Conservation (phyloP, 805 yeast genomes). For the Zygoascus flipseniorum region DNA sequence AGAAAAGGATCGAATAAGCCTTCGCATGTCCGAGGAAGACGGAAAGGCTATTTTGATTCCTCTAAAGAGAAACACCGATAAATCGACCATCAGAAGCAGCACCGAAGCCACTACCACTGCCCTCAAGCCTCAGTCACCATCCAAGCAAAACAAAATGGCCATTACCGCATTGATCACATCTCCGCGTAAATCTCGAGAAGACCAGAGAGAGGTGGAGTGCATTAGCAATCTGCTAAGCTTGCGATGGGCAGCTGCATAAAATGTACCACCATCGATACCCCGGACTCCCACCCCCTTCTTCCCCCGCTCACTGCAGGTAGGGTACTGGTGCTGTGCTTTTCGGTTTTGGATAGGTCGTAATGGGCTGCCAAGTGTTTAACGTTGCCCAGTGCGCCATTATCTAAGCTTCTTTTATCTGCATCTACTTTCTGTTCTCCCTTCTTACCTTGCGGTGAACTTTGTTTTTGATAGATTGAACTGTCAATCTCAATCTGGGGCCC, state of each 20-base stretch:
- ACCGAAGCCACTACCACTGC: neutral
- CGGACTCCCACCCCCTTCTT: too few species aligned
- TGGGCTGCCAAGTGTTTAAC: too few species aligned
- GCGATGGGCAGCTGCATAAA: conserved; percentile 20
- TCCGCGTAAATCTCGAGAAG: neutral
- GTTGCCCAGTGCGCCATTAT: too few species aligned
- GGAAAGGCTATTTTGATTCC: conserved; percentile 32
- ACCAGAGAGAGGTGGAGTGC: conserved; percentile 27
- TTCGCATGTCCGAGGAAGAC: conserved; percentile 30
- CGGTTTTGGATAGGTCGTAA: too few species aligned
- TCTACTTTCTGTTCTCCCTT: too few species aligned
- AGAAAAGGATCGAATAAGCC: neutral
- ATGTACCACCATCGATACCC: too few species aligned
- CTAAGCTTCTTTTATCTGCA: too few species aligned
- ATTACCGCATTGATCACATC: conserved; percentile 1
- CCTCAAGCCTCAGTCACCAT: neutral
- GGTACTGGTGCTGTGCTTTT: too few species aligned
- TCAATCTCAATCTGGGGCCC: too few species aligned
- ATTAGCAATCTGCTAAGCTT: conserved; percentile 28
- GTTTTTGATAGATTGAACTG: too few species aligned
- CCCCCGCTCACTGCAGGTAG: too few species aligned
- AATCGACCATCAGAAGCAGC: neutral
- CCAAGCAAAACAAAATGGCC: conserved; percentile 1
- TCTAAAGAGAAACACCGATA: neutral
- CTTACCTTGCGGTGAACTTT: too few species aligned